These are phyloP conservation scores for Oryza meyeriana DNA, from an alignment of 176 grass and related monocot genomes.

Conservation along the genomic window DNA sequence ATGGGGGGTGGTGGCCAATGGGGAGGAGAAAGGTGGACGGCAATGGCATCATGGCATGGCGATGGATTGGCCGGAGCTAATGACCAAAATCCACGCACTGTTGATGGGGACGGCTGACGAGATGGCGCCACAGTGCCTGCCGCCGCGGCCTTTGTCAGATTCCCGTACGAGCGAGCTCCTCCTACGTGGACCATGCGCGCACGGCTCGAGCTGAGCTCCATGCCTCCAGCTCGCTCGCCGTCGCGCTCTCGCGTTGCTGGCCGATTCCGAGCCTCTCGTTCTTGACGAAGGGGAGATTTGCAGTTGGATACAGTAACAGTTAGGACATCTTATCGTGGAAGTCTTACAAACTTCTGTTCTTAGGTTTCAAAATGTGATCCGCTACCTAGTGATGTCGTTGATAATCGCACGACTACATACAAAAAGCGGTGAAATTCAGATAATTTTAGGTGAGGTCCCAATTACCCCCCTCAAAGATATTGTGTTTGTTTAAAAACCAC, in stretches of 20 bases:
- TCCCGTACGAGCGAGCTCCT: not conserved
- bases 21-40: slow-evolving; percentile 9
- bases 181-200: not conserved
- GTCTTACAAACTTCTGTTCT: not conserved
- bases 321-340: not conserved
- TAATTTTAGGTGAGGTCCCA: too few species aligned
- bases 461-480: too few species aligned
- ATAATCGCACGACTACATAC: too few species aligned
- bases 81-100: slow-evolving; percentile 26
- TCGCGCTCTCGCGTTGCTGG: not conserved
- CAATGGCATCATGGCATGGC: not conserved
- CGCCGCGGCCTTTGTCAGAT: not conserved
- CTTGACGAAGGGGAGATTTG: not conserved
- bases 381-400: too few species aligned
- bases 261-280: slow-evolving; percentile 22
- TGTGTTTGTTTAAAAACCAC: too few species aligned
- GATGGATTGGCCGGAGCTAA: not conserved
- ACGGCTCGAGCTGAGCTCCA: too few species aligned
- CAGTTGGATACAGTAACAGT: not conserved
- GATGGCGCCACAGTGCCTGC: not conserved
- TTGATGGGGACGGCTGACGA: slow-evolving; percentile 24
- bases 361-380: too few species aligned
- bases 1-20: slow-evolving; percentile 9
- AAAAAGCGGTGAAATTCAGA: too few species aligned
- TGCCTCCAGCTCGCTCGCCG: not conserved